A percentile compares a stretch with the other conserved stretches of the same genome.
phyloP scores from a whole-genome alignment of 2,329 filamentous ascomycete species.

The Aspergillus aculeatus region DNA sequence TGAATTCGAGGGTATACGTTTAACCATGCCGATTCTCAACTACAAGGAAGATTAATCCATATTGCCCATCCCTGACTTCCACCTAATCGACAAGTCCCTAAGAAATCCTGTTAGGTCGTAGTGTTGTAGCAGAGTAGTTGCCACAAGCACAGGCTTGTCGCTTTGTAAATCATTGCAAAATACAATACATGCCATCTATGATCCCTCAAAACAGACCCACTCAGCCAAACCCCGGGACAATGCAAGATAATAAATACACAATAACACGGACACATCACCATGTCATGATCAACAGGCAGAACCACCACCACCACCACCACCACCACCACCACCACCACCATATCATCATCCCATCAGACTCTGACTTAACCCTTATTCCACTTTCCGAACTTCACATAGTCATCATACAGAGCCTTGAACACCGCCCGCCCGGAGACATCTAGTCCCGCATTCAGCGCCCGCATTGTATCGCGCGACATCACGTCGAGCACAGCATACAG shows the following conservation, averaged over 20 bases:
- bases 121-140: no score
- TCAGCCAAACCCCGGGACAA: neutral
- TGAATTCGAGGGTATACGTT: no score
- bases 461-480: conserved; percentile 51
- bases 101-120: no score
- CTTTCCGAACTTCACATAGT: conserved; percentile 49
- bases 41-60: no score
- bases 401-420: conserved; percentile 54
- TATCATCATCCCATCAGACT: neutral
- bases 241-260: neutral
- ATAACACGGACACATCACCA: neutral
- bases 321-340: no score
- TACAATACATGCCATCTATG: neutral
- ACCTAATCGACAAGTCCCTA: no score
- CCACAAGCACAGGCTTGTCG: neutral
- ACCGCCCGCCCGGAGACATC: conserved; percentile 53
- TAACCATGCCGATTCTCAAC: no score
- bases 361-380: conserved; percentile 45
- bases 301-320: neutral
- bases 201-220: neutral
- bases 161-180: neutral
- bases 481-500: conserved; percentile 55
- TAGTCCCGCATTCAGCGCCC: conserved; percentile 52
- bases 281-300: neutral
- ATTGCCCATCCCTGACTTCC: no score